These are phyloP conservation scores for Trichoderma atrobrunneum DNA, from an alignment of 2,329 filamentous ascomycete genomes.

Conservation along the genomic window DNA sequence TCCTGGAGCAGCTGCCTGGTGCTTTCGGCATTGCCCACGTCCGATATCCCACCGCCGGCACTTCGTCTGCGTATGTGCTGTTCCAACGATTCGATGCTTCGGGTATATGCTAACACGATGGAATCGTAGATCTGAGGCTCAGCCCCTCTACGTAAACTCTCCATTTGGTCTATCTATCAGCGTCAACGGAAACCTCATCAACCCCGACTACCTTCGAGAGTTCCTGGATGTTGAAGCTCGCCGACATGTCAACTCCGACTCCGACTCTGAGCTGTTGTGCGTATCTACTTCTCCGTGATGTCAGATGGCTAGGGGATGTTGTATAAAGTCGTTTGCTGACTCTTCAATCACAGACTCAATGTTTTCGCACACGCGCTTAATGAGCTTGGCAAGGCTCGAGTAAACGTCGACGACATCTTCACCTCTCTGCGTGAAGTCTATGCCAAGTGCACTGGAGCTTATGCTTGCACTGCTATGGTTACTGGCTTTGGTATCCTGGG, in stretches of 20 bases:
- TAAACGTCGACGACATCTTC: constrained; percentile 77
- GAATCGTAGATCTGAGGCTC: constrained; percentile 69
- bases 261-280: constrained; percentile 64
- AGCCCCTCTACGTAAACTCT: constrained; percentile 85
- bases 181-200: constrained; percentile 86
- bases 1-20: constrained; percentile 55
- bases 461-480: constrained; percentile 17
- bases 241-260: constrained; percentile 86
- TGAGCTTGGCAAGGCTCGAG: constrained; percentile 75
- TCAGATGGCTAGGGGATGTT: constrained; percentile 10
- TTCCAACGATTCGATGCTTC: neutral
- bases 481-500: constrained; percentile 18
- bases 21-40: constrained; percentile 74
- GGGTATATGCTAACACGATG: constrained; percentile 33
- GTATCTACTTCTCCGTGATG: neutral
- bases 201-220: constrained; percentile 65
- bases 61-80: constrained; percentile 50
- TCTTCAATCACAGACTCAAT: constrained; percentile 55
- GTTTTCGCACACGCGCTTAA: constrained; percentile 81
- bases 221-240: constrained; percentile 77
- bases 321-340: neutral
- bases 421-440: constrained; percentile 55
- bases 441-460: constrained; percentile 6
- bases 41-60: constrained; percentile 86
- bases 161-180: constrained; percentile 79